Base-by-base conservation (phyloP, 1,284 basidiomycete species). In the Ceratobasidium sp. region DNA sequence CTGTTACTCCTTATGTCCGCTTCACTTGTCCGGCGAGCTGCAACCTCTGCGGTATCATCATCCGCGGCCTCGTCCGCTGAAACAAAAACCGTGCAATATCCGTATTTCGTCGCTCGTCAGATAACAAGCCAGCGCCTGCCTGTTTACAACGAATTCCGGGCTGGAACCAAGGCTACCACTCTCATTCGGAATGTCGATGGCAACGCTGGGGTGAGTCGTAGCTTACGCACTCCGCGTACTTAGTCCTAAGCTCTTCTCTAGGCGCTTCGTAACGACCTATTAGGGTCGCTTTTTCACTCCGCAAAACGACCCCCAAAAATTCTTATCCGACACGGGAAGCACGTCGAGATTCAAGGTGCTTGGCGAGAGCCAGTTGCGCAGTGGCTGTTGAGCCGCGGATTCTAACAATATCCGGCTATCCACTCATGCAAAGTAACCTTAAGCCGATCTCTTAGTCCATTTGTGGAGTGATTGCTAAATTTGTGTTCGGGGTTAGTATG, bases 101-200 rank as follows among this genome's bases (percentile, higher is more conserved):
- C 70, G 3, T 74, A 74, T 33, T 74, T 50, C 40, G 46, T 74
- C 33, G 46, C 70, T 38, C 70, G 70, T 20, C 70, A 64, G 13
- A 2, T 59, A n/a, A 64, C 59, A 2, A 74, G 70, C n/a, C 59
- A 59, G 12, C 70, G 70, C 17, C 26, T 74, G 10, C 70, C 70
- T 12, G 59, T 74, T 1, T 74, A 74, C 46, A 74, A 74, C 59
- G 59, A 74, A 28, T 74, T 74, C 48, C 70, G 70, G 15, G 70
- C 70, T 20, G 70, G 70, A 33, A 74, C 59, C 20, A 73, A 73
- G 38, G 70, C 70, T 20, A 74, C 70, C 46, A 74, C 70, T 7
- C 57, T 74, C 70, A 64, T 74, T 26, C 70, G 70, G 28, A 74
- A 74, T 46, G 70, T 74, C 46, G 70, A 74, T 52, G 70, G 70